These are phyloP conservation scores for Epichloe sibirici DNA, from an alignment of 2,329 filamentous ascomycete species.

Conservation along the genomic window DNA sequence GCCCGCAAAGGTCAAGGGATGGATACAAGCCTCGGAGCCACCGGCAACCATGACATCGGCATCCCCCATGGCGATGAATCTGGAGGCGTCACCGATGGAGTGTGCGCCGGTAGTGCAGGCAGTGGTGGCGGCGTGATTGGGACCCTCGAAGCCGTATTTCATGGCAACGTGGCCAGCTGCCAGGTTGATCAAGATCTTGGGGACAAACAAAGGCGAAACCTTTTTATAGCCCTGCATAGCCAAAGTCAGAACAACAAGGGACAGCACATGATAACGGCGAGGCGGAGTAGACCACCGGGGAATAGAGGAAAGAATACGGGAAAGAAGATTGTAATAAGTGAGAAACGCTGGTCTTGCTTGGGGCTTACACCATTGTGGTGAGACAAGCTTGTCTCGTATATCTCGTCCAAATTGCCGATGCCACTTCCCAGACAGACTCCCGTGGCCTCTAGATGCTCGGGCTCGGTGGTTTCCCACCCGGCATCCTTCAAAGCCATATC, in stretches of 20 bases:
- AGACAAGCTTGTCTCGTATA: constrained; percentile 70
- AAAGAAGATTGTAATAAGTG: too few relatives aligned
- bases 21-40: constrained; percentile 88
- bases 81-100: constrained; percentile 85
- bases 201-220: constrained; percentile 87
- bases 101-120: constrained; percentile 95
- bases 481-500: constrained; percentile 80
- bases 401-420: constrained; percentile 86
- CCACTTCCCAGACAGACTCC: constrained; percentile 91
- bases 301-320: neutral
- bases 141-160: constrained; percentile 77
- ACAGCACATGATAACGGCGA: neutral
- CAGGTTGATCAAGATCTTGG: constrained; percentile 85
- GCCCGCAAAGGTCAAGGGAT: constrained; percentile 83
- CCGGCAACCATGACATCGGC: constrained; percentile 95
- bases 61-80: constrained; percentile 83
- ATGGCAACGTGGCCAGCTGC: constrained; percentile 93
- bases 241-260: neutral
- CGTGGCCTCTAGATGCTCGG: constrained; percentile 59
- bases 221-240: constrained; percentile 70
- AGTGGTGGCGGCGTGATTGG: constrained; percentile 85
- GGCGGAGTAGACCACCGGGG: neutral
- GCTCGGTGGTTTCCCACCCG: constrained; percentile 52
- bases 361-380: constrained; percentile 57
- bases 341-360: too few relatives aligned